phyloP scores from a whole-genome alignment of 2,329 filamentous ascomycete species.

The Sphaerulina populicola region DNA sequence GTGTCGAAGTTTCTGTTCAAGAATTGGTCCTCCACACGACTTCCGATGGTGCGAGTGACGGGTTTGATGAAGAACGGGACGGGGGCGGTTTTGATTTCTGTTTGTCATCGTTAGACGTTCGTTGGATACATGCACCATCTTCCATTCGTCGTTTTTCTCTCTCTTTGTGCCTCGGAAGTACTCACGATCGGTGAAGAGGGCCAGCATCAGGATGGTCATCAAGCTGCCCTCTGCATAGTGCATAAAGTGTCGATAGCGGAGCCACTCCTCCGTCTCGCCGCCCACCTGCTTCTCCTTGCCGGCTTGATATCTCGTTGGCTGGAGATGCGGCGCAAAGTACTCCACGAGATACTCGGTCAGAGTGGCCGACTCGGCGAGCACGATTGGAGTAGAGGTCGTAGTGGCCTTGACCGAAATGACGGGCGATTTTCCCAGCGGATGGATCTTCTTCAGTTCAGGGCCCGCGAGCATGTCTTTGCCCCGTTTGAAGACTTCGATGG shows the following conservation, averaged over 20 bases:
- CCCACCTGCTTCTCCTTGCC: slow-evolving; percentile 49
- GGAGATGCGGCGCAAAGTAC: slow-evolving; percentile 48
- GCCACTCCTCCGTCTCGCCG: slow-evolving; percentile 52
- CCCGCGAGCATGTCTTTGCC: slow-evolving; percentile 59
- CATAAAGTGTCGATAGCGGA: slow-evolving; percentile 60
- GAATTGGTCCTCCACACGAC: slow-evolving; percentile 40
- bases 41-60: slow-evolving; percentile 50
- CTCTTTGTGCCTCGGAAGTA: too few relatives aligned
- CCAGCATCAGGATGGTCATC: slow-evolving; percentile 61
- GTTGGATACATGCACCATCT: too few relatives aligned
- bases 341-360: slow-evolving; percentile 78
- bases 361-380: slow-evolving; percentile 72
- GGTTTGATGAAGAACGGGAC: slow-evolving; percentile 63
- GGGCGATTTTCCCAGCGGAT: slow-evolving; percentile 82
- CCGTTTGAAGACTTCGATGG: slow-evolving; percentile 72
- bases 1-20: slow-evolving; percentile 42
- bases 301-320: slow-evolving; percentile 46
- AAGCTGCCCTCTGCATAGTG: slow-evolving; percentile 80
- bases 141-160: too few relatives aligned
- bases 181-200: slow-evolving; percentile 53
- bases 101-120: background rate
- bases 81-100: slow-evolving; percentile 40
- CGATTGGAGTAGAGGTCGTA: slow-evolving; percentile 40
- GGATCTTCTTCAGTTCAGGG: slow-evolving; percentile 64
- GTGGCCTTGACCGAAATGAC: slow-evolving; percentile 57